Conservation (phyloP, 148 eudicot species). For the Nepenthes mirabilis region DNA sequence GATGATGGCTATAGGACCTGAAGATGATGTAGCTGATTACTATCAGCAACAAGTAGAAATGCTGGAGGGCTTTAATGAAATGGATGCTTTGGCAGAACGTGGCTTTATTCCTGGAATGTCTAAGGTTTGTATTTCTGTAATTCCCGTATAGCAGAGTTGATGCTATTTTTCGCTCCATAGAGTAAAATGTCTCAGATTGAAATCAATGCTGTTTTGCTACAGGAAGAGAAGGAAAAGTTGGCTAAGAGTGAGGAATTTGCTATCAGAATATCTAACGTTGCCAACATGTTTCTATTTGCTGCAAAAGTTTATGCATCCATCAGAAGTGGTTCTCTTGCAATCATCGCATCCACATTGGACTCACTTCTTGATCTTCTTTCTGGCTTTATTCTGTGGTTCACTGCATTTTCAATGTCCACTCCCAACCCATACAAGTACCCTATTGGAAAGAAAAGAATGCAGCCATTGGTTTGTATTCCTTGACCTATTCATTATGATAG, state of each 20-base stretch:
- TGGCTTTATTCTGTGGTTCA: constrained; percentile 86
- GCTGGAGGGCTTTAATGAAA: constrained; percentile 74
- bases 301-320: constrained; percentile 77
- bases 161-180: not conserved
- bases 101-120: constrained; percentile 70
- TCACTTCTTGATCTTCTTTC: constrained; percentile 76
- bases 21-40: constrained; percentile 44
- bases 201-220: constrained; percentile 6
- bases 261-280: constrained; percentile 64
- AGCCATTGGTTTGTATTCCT: constrained; percentile 49
- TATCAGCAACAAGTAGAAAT: constrained; percentile 81
- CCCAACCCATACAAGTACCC: constrained; percentile 78
- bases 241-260: constrained; percentile 70
- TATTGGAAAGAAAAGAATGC: constrained; percentile 87
- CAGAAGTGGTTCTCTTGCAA: constrained; percentile 69
- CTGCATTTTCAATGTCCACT: constrained; percentile 78
- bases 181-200: not conserved
- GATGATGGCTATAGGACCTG: not conserved
- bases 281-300: constrained; percentile 64
- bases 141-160: not conserved
- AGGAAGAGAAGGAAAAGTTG: constrained; percentile 64
- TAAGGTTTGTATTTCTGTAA: constrained; percentile 19
- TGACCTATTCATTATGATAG: no score
- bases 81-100: constrained; percentile 77
- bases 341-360: constrained; percentile 77